Base-by-base conservation (phyloP, 495 filamentous ascomycete genomes). In the Xylaria intraflava region DNA sequence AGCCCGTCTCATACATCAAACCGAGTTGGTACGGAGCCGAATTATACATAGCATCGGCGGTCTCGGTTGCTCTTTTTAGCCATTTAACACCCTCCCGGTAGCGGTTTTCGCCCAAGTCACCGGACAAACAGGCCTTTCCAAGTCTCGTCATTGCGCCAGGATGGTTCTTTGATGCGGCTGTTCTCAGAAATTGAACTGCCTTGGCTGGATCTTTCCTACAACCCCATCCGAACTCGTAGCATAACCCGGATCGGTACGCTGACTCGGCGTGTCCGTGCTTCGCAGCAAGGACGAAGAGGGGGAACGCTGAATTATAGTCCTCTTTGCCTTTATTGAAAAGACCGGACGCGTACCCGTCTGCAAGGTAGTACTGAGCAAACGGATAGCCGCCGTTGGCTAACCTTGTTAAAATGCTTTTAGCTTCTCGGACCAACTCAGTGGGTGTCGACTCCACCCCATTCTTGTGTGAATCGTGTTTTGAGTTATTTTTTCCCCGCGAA, bases 141-240 rank as follows among this genome's bases (percentile, higher is more conserved):
- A 99, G 80, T 26, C 93, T 84, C 36, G 90, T 85, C 83, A 95
- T 95, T 16, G 93, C 91, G 17, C 93, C 93, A 0, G 93, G 93
- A 56, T 99, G 93, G 55, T 88, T 88, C 69, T 95, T 96, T 3
- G 89, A 88, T 11, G 94, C 92, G 1, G 91, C 82, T 45, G 87
- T 84, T 22, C 93, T 84, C 65, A 94, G 88, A 69, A 94, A 99
- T 62, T 96, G 88, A 14, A 90, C 88, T 19, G 94, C 94, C 71
- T 95, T 95, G 31, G 84, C 79, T 36, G 84, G 84, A 62, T 96
- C 92, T 53, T 88, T 89, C 30, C 89, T 81, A 52, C 85, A 90
- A 19, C 93, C 93, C 93, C 94, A 97, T 56, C 90, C 94, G 70
- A 96, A 97, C 65, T 99, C 93, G 70, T 95, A 96, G 74, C 92